Conservation (phyloP, 176 grass and related monocot genomes). For the Urochloa ruziziensis region DNA sequence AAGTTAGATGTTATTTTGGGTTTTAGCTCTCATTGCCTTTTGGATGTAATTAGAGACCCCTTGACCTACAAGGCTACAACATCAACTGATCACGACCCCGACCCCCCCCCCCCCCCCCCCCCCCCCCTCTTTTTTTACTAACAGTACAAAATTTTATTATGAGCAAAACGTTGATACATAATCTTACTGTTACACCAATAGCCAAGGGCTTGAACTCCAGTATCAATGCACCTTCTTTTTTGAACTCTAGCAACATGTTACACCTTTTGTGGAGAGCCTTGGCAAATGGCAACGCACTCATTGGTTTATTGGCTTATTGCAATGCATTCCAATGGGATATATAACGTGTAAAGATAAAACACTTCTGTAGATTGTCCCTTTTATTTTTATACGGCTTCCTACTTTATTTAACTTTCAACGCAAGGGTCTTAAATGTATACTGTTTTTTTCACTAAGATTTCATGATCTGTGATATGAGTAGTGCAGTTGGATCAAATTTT, state of each 20-base stretch:
- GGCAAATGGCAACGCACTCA: background rate
- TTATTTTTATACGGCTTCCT: background rate
- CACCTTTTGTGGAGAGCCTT: background rate
- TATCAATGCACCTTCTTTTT: background rate
- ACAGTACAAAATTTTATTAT: background rate
- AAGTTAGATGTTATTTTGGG: background rate
- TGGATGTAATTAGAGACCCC: background rate
- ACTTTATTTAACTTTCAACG: conserved; percentile 9
- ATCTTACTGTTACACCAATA: background rate
- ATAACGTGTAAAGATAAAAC: background rate
- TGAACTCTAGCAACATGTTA: too few species aligned
- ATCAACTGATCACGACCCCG: background rate
- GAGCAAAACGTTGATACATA: background rate
- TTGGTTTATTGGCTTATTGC: background rate
- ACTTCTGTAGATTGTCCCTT: background rate
- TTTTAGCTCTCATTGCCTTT: background rate
- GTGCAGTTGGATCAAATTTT: background rate
- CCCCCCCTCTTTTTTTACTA: background rate
- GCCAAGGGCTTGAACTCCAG: background rate
- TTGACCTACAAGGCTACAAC: background rate
- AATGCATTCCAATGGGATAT: conserved; percentile 6
- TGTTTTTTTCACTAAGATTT: background rate
- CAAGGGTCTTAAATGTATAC: background rate
- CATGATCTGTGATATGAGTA: background rate
- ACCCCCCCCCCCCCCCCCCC: too few species aligned